Base-by-base conservation (phyloP, 2,329 filamentous ascomycete genomes). In the Dichotomopilus funicola region DNA sequence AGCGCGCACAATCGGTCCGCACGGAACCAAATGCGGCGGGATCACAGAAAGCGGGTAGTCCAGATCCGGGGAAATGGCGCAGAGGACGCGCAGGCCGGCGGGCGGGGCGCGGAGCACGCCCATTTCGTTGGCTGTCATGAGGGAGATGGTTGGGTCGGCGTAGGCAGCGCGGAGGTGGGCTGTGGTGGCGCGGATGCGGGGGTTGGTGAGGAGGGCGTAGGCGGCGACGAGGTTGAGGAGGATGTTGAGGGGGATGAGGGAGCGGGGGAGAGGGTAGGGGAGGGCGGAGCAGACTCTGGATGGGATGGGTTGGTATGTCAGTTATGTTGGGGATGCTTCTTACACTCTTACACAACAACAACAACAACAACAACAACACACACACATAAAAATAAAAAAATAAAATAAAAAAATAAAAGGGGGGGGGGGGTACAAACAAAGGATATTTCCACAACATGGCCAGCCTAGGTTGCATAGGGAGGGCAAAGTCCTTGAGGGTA, bases 401-500 rank as follows among this genome's bases (percentile, higher is more conserved):
- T n/a, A n/a, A n/a, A n/a, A n/a, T n/a, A 27, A n/a, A 19, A 27
- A 6, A n/a, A 11, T 6, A 36, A 33, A 8, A 31, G 7, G 9
- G 43, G 27, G 5, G 9, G 27, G 38, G 10, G n/a, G 1, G 5
- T 33, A 12, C 12, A 7, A 10, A 54, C 52, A 45, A 49, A 5
- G 52, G 52, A 6, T 54, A 54, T 19, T 54, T 54, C 52, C 46
- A 49, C 8, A 54, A 40, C 2, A 46, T 34, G 13, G 49, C 52
- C 13, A n/a, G 45, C 33, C 44, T 54, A 37, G 52, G 52, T 6
- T 54, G 52, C n/a, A 44, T 4, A 1, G 52, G 52, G 33, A 54
- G 43, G 38, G 52, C 52, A 42, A 54, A 54, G 46, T 49, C 52
- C n/a, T 54, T 54, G 52, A 54, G 49, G 4, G 52, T 54, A 34